phyloP scores from a whole-genome alignment of 352 stramenopile species.

The Thraustotheca clavata region DNA sequence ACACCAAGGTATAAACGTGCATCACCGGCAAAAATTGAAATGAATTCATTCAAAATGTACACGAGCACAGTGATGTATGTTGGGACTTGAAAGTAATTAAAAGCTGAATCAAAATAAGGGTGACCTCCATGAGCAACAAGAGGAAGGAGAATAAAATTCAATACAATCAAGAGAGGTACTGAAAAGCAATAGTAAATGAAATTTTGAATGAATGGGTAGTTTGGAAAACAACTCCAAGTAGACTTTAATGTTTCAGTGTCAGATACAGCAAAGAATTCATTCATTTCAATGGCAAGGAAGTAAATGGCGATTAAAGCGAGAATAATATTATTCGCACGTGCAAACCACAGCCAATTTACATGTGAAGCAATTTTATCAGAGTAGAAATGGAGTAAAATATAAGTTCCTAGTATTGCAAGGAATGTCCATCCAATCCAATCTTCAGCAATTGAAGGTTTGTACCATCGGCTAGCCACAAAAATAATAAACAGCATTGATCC shows the following conservation, averaged over 20 bases:
- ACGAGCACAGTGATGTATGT: not conserved
- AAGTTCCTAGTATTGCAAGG: too few species aligned
- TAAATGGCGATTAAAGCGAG: not conserved
- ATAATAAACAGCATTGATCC: not conserved
- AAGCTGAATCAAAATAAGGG: not conserved
- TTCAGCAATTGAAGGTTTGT: too few species aligned
- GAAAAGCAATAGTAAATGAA: too few species aligned
- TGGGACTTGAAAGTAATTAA: not conserved
- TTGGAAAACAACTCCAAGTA: too few species aligned
- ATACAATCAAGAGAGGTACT: not conserved
- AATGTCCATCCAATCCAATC: too few species aligned
- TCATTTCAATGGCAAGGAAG: not conserved
- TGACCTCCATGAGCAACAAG: not conserved
- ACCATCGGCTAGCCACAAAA: not conserved
- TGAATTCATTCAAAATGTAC: not conserved
- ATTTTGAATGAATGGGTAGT: too few species aligned
- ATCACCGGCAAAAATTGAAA: not conserved
- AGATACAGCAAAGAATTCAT: not conserved
- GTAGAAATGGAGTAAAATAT: too few species aligned
- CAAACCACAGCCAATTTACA: too few species aligned
- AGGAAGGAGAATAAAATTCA: not conserved
- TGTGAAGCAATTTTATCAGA: too few species aligned
- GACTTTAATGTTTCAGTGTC: not conserved
- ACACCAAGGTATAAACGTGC: not conserved
- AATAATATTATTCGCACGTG: too few species aligned